Base-by-base conservation (phyloP, 2,329 filamentous ascomycete genomes). In the Fusarium sp. region DNA sequence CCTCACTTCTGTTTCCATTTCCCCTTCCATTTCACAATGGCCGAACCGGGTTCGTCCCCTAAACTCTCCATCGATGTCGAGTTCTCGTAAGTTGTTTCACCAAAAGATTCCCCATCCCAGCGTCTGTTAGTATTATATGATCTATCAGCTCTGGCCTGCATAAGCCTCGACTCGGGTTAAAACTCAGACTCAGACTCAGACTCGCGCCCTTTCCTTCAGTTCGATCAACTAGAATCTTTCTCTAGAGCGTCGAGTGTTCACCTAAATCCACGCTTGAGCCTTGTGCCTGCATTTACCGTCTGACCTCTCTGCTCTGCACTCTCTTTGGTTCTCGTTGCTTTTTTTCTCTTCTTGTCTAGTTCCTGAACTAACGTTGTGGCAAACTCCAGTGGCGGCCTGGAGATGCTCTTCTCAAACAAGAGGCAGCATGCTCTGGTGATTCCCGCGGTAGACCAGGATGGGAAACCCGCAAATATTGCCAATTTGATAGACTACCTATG, bases 351-450 rank as follows among this genome's bases (percentile, higher is more conserved):
- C 61, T 52, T 57, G 54, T 11, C 32, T 44, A 39, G 28, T 51
- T 56, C 39, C 52, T 60, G 42, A 19, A 53, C 71, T 72, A 71
- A 68, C 54, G 62, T 57, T 46, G 51, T 58, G 43, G 49, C 28
- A 36, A 34, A 44, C 67, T 59, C 44, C 71, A 94, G 96, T 68
- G 96, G 96, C 65, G 96, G 96, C 21, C 87, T 99, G 19, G 96
- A 99, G 81, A 91, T 97, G 82, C 89, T 99, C 68, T 99, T 99
- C 81, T 88, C 90, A 30, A 91, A 97, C 77, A 84, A 93, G 79
- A 88, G 90, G 56, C 91, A 89, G 71, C 92, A 95, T 77, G 81
- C 83, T 21, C 77, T 99, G 44, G 80, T 84, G 4, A 78, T 98
- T 40, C 93, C 95, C 20, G 80, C 85, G 28, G 83, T 76, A 55